phyloP scores from a whole-genome alignment of 2,329 filamentous ascomycete genomes.

The Ceratocystis lukuohia region DNA sequence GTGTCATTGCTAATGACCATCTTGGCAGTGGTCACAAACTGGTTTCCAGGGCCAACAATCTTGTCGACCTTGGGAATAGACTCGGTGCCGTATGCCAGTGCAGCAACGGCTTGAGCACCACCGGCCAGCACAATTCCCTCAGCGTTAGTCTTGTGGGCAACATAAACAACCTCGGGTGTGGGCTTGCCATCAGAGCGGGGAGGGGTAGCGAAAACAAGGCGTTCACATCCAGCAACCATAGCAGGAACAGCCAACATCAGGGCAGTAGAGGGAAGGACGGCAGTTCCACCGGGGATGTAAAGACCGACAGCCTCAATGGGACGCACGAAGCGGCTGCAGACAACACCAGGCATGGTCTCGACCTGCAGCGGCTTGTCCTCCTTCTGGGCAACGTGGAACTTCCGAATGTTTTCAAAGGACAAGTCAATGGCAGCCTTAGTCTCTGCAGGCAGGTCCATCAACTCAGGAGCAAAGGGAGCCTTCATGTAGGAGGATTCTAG shows the following conservation, averaged over 20 bases:
- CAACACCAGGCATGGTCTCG: slow-evolving; percentile 94
- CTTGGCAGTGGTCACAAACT: slow-evolving; percentile 96
- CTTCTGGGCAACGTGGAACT: slow-evolving; percentile 85
- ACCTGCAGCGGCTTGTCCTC: slow-evolving; percentile 70
- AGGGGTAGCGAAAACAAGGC: slow-evolving; percentile 84
- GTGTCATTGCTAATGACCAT: slow-evolving; percentile 98
- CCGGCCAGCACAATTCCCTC: slow-evolving; percentile 93
- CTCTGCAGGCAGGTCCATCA: slow-evolving; percentile 76
- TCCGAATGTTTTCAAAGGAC: slow-evolving; percentile 86
- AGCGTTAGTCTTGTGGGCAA: slow-evolving; percentile 90
- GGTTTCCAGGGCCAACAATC: slow-evolving; percentile 93
- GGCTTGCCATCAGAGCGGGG: slow-evolving; percentile 79
- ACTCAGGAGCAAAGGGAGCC: slow-evolving; percentile 69
- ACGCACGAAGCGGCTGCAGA: slow-evolving; percentile 83
- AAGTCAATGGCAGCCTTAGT: slow-evolving; percentile 86
- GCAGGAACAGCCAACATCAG: slow-evolving; percentile 97
- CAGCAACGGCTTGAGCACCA: slow-evolving; percentile 87
- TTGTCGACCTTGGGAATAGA: slow-evolving; percentile 95
- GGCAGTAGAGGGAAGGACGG: slow-evolving; percentile 90
- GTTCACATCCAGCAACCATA: slow-evolving; percentile 92
- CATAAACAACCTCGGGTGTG: slow-evolving; percentile 94
- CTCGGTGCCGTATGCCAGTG: slow-evolving; percentile 94
- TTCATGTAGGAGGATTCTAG: slow-evolving; percentile 78
- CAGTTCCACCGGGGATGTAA: slow-evolving; percentile 91
- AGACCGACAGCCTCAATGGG: slow-evolving; percentile 93